Conservation (phyloP, 768 basidiomycete species). For the Kwoniella dendrophila region DNA sequence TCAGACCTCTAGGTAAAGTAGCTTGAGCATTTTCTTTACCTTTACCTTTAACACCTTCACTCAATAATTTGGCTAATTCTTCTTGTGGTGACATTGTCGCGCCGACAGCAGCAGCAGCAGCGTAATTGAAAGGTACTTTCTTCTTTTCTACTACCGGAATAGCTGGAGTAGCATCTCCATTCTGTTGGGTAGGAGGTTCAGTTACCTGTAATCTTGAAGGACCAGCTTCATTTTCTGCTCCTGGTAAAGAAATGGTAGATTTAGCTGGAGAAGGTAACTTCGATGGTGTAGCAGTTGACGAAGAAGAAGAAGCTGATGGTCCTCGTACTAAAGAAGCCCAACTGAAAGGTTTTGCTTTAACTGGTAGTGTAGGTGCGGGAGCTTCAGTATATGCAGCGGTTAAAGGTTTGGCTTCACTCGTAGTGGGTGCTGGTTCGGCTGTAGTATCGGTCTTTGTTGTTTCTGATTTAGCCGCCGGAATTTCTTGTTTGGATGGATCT, state of each 20-base stretch:
- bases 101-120: slow-evolving; percentile 43
- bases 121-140: slow-evolving; percentile 39
- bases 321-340: slow-evolving; percentile 49
- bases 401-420: neutral
- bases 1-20: slow-evolving; percentile 65
- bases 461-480: neutral
- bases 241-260: slow-evolving; percentile 28
- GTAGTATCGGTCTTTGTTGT: neutral
- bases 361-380: slow-evolving; percentile 10
- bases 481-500: slow-evolving; percentile 1
- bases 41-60: slow-evolving; percentile 42
- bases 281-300: slow-evolving; percentile 30
- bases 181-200: slow-evolving; percentile 8
- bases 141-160: slow-evolving; percentile 25
- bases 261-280: slow-evolving; percentile 33
- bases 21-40: slow-evolving; percentile 19
- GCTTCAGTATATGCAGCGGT: slow-evolving; percentile 18
- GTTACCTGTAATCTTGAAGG: slow-evolving; percentile 21
- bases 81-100: slow-evolving; percentile 40
- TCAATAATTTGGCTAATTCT: slow-evolving; percentile 41
- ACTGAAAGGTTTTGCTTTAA: slow-evolving; percentile 33
- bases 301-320: slow-evolving; percentile 29
- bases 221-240: slow-evolving; percentile 25
- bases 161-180: neutral
- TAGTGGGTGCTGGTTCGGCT: neutral